Evolutionary conservation across 2,329 filamentous ascomycete species (phyloP).

Genomic region (Cordyceps militaris): DNA sequence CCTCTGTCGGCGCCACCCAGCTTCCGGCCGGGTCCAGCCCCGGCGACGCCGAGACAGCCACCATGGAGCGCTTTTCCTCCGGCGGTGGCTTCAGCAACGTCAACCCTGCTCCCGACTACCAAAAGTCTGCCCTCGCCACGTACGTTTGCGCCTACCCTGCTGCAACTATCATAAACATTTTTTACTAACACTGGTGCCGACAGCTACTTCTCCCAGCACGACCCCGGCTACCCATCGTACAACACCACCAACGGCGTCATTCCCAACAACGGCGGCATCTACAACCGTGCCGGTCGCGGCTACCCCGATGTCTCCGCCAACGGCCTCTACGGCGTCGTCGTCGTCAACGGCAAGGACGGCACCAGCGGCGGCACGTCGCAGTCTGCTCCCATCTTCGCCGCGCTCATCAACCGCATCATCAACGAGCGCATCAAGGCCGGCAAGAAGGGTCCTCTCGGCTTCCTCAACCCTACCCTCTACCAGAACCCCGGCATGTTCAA

Average conservation of each 20-base stretch:
- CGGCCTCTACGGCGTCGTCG: slow-evolving; percentile 37
- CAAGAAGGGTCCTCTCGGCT: slow-evolving; percentile 30
- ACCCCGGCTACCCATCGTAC: slow-evolving; percentile 17
- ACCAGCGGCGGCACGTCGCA: slow-evolving; percentile 12
- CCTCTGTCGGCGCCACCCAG: slow-evolving; percentile 43
- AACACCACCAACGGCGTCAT: slow-evolving; percentile 2
- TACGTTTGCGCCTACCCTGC: neutral
- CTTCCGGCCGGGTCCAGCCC: slow-evolving; percentile 30
- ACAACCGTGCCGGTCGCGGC: slow-evolving; percentile 5
- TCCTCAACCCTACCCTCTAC: slow-evolving; percentile 18
- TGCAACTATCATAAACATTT: neutral
- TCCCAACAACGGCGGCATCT: neutral
- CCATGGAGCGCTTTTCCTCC: slow-evolving; percentile 32
- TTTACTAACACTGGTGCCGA: neutral
- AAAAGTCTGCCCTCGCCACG: slow-evolving; percentile 30
- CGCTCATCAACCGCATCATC: slow-evolving; percentile 17
- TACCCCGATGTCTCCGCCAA: slow-evolving; percentile 34
- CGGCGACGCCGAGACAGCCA: slow-evolving; percentile 38
- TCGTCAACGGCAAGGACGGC: slow-evolving; percentile 23
- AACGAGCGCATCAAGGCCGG: slow-evolving; percentile 19
- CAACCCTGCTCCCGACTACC: slow-evolving; percentile 40
- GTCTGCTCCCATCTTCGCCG: slow-evolving; percentile 16
- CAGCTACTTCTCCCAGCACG: slow-evolving; percentile 30
- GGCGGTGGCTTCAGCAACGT: slow-evolving; percentile 30
- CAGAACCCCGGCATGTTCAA: neutral